phyloP scores from a whole-genome alignment of 768 basidiomycete genomes.

The Hygrocybe coccinea region DNA sequence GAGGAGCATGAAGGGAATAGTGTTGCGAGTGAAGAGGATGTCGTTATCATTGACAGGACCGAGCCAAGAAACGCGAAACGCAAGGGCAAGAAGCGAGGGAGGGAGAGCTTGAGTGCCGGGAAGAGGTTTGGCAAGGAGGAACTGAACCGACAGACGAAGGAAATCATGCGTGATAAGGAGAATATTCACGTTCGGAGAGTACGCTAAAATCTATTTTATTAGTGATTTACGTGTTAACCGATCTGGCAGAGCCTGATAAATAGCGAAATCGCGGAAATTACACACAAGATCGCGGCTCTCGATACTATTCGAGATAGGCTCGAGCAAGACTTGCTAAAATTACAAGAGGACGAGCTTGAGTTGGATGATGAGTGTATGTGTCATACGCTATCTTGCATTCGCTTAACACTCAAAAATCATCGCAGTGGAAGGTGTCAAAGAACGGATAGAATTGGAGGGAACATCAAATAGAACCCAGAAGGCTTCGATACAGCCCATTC shows the following conservation, averaged over 20 bases:
- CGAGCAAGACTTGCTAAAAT: slow-evolving; percentile 73
- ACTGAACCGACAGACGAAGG: slow-evolving; percentile 73
- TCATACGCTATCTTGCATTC: background rate
- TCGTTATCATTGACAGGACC: slow-evolving; percentile 54
- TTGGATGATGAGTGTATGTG: slow-evolving; percentile 90
- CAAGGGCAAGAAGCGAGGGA: slow-evolving; percentile 50
- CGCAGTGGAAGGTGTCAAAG: slow-evolving; percentile 83
- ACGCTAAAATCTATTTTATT: slow-evolving; percentile 25
- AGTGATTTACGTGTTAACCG: slow-evolving; percentile 10
- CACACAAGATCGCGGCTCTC: slow-evolving; percentile 81
- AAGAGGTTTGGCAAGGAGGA: slow-evolving; percentile 82
- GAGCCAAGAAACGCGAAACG: slow-evolving; percentile 36
- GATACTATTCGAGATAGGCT: slow-evolving; percentile 76
- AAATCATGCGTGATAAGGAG: slow-evolving; percentile 88
- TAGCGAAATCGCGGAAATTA: slow-evolving; percentile 84
- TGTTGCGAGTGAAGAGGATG: slow-evolving; percentile 69
- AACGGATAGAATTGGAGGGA: slow-evolving; percentile 73
- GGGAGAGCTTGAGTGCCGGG: slow-evolving; percentile 62
- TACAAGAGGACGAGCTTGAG: slow-evolving; percentile 94
- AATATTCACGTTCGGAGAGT: slow-evolving; percentile 87
- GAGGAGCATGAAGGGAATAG: slow-evolving; percentile 52
- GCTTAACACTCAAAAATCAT: slow-evolving; percentile 7
- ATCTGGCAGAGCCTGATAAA: slow-evolving; percentile 68
- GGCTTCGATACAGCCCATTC: slow-evolving; percentile 36
- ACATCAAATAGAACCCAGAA: slow-evolving; percentile 30